Conservation (phyloP, 2,329 filamentous ascomycete species). For the Stromatinia cepivora region DNA sequence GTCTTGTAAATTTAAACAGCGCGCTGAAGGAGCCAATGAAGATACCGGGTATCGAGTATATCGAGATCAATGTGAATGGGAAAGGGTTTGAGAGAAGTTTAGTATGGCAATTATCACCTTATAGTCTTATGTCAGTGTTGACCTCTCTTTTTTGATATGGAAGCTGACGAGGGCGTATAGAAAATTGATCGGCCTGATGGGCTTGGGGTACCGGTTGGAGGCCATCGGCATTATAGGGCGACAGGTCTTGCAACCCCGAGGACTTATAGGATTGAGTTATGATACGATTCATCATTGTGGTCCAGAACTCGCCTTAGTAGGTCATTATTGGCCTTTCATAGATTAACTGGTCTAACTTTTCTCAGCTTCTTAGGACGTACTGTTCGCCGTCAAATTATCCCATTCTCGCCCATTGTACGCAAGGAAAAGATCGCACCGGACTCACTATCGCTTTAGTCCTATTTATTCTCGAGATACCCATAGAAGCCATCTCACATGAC, state of each 20-base stretch:
- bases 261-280: slow-evolving; percentile 67
- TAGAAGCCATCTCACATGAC: slow-evolving; percentile 65
- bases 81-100: slow-evolving; percentile 66
- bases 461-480: slow-evolving; percentile 59
- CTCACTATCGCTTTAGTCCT: slow-evolving; percentile 68
- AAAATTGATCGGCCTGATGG: slow-evolving; percentile 62
- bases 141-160: background rate
- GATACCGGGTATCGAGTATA: slow-evolving; percentile 64
- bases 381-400: slow-evolving; percentile 56
- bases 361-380: slow-evolving; percentile 51
- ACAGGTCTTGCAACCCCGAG: slow-evolving; percentile 70
- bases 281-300: slow-evolving; percentile 70
- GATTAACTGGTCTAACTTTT: background rate
- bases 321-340: background rate
- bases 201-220: slow-evolving; percentile 65
- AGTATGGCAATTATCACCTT: slow-evolving; percentile 67
- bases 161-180: slow-evolving; percentile 38
- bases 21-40: slow-evolving; percentile 56
- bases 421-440: slow-evolving; percentile 84
- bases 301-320: slow-evolving; percentile 27
- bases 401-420: slow-evolving; percentile 77
- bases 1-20: slow-evolving; percentile 50
- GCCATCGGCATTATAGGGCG: slow-evolving; percentile 69
- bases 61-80: slow-evolving; percentile 73
- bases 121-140: slow-evolving; percentile 57